Evolutionary conservation across 1,284 basidiomycete genomes (phyloP).

Genomic region (Ustilago hordei): DNA sequence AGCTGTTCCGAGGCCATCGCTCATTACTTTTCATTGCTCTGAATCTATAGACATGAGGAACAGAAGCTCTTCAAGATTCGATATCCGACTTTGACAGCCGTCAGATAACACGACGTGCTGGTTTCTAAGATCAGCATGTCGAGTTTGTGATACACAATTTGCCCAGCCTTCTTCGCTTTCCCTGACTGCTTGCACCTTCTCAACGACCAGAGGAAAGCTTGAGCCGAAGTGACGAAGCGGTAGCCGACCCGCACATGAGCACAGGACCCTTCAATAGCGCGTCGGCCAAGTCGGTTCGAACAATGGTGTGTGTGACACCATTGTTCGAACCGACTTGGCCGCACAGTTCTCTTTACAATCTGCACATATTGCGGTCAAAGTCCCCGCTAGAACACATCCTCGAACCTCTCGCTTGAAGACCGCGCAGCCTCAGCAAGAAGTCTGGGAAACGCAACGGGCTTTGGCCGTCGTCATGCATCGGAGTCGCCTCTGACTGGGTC

Average conservation of each 20-base stretch:
- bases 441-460: neutral
- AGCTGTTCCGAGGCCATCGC: neutral
- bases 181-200: too few species aligned
- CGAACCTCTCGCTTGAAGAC: neutral
- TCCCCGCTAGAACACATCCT: conserved; percentile 8
- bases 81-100: neutral
- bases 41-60: neutral
- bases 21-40: neutral
- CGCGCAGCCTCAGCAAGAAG: neutral
- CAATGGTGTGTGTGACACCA: conserved; percentile 2
- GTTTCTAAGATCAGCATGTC: too few species aligned
- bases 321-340: neutral
- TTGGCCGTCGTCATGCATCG: conserved; percentile 5
- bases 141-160: too few species aligned
- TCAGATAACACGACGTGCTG: neutral
- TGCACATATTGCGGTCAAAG: neutral
- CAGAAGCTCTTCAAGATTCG: neutral
- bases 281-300: neutral
- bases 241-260: conserved; percentile 2
- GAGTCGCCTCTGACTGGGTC: neutral
- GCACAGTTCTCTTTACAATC: neutral
- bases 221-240: neutral
- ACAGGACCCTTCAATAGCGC: conserved; percentile 7
- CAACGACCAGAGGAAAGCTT: neutral
- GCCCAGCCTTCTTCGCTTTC: too few species aligned